Evolutionary conservation across 139 green algal genomes (phyloP).

Genomic region (Volvox africanus): DNA sequence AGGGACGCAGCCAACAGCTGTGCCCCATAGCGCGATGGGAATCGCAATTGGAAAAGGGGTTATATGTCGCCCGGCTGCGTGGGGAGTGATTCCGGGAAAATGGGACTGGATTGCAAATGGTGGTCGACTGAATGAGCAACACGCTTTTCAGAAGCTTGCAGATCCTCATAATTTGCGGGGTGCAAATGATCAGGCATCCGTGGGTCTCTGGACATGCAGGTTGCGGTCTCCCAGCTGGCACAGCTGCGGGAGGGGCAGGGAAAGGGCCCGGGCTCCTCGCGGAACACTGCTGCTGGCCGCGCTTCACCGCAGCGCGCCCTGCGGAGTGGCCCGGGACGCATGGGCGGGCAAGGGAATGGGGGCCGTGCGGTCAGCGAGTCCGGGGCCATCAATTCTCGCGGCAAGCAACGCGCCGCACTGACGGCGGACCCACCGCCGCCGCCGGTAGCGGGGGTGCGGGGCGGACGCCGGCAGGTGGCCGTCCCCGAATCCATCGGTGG

Average conservation of each 20-base stretch:
- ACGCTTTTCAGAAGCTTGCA: too few relatives aligned
- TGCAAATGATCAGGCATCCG: too few relatives aligned
- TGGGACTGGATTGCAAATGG: too few relatives aligned
- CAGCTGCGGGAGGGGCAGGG: background rate
- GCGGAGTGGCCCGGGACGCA: background rate
- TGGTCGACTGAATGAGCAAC: too few relatives aligned
- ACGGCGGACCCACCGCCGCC: conserved; percentile 34
- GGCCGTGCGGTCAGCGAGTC: conserved; percentile 33
- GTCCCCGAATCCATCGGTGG: background rate
- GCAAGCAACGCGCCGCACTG: background rate
- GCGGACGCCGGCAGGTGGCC: background rate
- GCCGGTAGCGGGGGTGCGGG: conserved; percentile 5
- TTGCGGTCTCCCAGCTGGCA: conserved; percentile 17
- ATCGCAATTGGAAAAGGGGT: too few relatives aligned
- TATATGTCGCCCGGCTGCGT: too few relatives aligned
- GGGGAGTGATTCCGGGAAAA: too few relatives aligned
- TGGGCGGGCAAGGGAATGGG: background rate
- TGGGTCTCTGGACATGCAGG: background rate
- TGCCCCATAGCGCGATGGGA: too few relatives aligned
- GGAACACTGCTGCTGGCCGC: background rate
- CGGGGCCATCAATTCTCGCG: background rate
- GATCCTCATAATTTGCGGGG: too few relatives aligned
- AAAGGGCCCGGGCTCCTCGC: background rate
- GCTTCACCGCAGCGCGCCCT: background rate
- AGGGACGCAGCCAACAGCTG: too few relatives aligned